These are phyloP conservation scores for Orbilia blumenaviensis DNA, from an alignment of 2,329 filamentous ascomycete species.

Conservation along the genomic window DNA sequence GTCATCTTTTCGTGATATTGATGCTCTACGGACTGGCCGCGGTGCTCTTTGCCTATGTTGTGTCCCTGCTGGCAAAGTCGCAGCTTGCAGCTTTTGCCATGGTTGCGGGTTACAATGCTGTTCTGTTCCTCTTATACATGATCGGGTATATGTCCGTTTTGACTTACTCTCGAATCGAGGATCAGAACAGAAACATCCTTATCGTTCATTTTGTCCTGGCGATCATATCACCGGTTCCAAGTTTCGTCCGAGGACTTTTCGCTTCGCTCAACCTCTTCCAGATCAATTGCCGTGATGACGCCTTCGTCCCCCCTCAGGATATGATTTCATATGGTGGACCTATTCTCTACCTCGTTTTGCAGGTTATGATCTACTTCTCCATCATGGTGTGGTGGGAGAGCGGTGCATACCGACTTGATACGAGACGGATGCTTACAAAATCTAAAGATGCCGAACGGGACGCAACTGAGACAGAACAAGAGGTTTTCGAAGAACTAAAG, in stretches of 20 bases:
- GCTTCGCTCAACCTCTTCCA: conserved; percentile 85
- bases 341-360: conserved; percentile 81
- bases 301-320: conserved; percentile 73
- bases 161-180: conserved; percentile 76
- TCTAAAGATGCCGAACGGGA: conserved; percentile 62
- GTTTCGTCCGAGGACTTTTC: conserved; percentile 77
- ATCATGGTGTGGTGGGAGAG: conserved; percentile 83
- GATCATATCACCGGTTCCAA: conserved; percentile 78
- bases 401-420: conserved; percentile 66
- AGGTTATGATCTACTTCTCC: conserved; percentile 75
- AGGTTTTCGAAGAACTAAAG: conserved; percentile 72
- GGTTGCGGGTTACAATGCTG: conserved; percentile 77
- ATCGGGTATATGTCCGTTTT: conserved; percentile 76
- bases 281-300: conserved; percentile 73
- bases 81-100: conserved; percentile 87
- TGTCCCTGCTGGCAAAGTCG: conserved; percentile 80
- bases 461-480: conserved; percentile 64
- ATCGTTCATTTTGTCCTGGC: conserved; percentile 80
- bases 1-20: conserved; percentile 83
- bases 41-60: conserved; percentile 78
- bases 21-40: conserved; percentile 82
- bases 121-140: conserved; percentile 76
- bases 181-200: conserved; percentile 73
- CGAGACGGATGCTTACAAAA: conserved; percentile 61
- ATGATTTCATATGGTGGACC: conserved; percentile 82